These are phyloP conservation scores for Aphanomyces invadans DNA, from an alignment of 352 stramenopile genomes.

Conservation along the genomic window DNA sequence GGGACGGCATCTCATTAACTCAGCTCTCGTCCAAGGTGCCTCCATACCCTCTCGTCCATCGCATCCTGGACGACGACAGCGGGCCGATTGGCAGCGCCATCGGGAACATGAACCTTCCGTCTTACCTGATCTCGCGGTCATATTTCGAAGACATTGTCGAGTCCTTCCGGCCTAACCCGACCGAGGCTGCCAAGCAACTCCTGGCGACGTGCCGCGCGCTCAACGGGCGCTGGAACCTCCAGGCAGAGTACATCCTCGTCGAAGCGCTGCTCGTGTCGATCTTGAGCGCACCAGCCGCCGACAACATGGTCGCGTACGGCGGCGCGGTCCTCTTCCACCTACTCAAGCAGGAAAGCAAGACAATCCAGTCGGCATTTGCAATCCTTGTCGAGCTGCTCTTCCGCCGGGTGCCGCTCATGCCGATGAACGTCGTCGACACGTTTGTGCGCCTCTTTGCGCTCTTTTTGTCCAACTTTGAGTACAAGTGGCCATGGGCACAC, in stretches of 20 bases:
- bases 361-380: constrained; percentile 63
- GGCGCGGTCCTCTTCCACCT: constrained; percentile 68
- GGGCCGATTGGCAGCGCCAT: constrained; percentile 54
- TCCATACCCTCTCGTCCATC: constrained; percentile 55
- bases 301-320: constrained; percentile 48
- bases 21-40: constrained; percentile 48
- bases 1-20: constrained; percentile 30
- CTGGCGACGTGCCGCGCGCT: constrained; percentile 45
- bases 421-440: constrained; percentile 39
- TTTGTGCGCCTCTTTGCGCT: constrained; percentile 80
- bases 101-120: constrained; percentile 53
- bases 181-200: constrained; percentile 63
- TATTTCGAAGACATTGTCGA: constrained; percentile 49
- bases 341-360: constrained; percentile 59
- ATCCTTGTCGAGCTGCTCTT: constrained; percentile 81
- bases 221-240: constrained; percentile 59
- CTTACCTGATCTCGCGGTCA: constrained; percentile 53
- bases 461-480: constrained; percentile 85
- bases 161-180: constrained; percentile 58
- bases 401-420: constrained; percentile 70
- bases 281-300: constrained; percentile 30
- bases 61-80: constrained; percentile 66
- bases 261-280: constrained; percentile 62
- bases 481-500: constrained; percentile 74
- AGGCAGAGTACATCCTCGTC: constrained; percentile 73